Evolutionary conservation across 2,329 filamentous ascomycete species (phyloP), one percentile per base, ranked within the genome.

Genomic region (Trichoderma breve): DNA sequence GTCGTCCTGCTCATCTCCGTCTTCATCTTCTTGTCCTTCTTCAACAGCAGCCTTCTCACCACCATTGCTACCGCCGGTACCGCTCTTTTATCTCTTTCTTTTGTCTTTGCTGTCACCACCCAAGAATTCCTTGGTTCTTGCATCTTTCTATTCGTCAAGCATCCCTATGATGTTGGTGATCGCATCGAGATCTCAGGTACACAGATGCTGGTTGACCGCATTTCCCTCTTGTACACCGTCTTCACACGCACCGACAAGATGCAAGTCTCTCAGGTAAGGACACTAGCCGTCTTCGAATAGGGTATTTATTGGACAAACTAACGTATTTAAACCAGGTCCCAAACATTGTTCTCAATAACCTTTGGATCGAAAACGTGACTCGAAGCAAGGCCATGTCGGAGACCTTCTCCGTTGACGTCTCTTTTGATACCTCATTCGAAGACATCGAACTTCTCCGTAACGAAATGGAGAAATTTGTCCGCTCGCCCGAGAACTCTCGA

Each of bases 91-190:
- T 98, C 95, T 6, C 85, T 98, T n/a, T 98, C 95, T 4, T 99
- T 99, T 83, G 92, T 98, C 76, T 98, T 99, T 81, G 91, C 95
- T 28, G 92, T 92, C 71, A 98, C 95, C 1, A 91, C 92, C 4
- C 95, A 98, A 82, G 96, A 99, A 82, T 92, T 99, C 74, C 89
- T 99, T n/a, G 95, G 95, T 78, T 98, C 95, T 47, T 98, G 95
- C 84, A 97, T 99, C 78, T 99, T 99, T 85, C 85, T 99, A 1
- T 99, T 99, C 78, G 94, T 98, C 85, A 99, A 99, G 85, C 96
- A 99, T 80, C 95, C 96, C 0, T 98, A 93, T 80, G 96, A 99
- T 80, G 94, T 98, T 26, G 95, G 95, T 73, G 96, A 99, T 80
- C 91, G 96, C 30, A 93, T 98, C 57, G 94, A 98, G 77, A 92